Evolutionary conservation across 1,284 basidiomycete genomes (phyloP).

Genomic region (Ceratobasidium theobromae): DNA sequence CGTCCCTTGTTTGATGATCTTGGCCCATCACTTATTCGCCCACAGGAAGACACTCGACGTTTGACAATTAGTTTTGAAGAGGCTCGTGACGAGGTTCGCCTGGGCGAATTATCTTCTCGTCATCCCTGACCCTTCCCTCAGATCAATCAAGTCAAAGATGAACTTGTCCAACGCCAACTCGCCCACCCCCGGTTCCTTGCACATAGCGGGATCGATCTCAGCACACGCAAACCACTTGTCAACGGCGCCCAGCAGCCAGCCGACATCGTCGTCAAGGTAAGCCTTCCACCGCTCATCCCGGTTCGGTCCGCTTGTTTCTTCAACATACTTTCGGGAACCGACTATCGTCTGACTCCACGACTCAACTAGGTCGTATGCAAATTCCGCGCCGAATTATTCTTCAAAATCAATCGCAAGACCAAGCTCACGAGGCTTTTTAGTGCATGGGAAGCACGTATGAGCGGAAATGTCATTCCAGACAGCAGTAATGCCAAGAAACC

Average conservation of each 20-base stretch:
- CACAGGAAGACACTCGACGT: slow-evolving; percentile 77
- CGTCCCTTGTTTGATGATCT: slow-evolving; percentile 39
- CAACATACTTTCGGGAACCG: no score
- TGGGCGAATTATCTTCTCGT: slow-evolving; percentile 1
- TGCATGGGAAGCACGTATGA: slow-evolving; percentile 86
- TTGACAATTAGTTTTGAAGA: slow-evolving; percentile 75
- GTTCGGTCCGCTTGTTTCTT: no score
- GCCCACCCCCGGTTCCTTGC: slow-evolving; percentile 4
- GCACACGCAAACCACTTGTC: slow-evolving; percentile 30
- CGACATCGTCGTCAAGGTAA: slow-evolving; percentile 27
- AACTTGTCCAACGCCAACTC: slow-evolving; percentile 24
- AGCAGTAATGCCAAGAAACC: slow-evolving; percentile 40
- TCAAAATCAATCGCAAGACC: slow-evolving; percentile 84
- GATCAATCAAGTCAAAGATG: slow-evolving; percentile 33
- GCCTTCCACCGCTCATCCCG: background rate
- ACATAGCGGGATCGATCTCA: background rate
- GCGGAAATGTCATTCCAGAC: slow-evolving; percentile 43
- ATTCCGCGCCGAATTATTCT: slow-evolving; percentile 82
- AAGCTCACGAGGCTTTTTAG: slow-evolving; percentile 76
- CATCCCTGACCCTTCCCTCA: background rate
- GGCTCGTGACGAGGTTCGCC: slow-evolving; percentile 70
- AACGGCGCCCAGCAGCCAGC: slow-evolving; percentile 24
- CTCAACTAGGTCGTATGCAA: slow-evolving; percentile 81
- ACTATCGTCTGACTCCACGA: background rate
- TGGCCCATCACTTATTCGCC: slow-evolving; percentile 35